phyloP scores from a whole-genome alignment of 176 grass and related monocot genomes.

The Melocanna baccifera region DNA sequence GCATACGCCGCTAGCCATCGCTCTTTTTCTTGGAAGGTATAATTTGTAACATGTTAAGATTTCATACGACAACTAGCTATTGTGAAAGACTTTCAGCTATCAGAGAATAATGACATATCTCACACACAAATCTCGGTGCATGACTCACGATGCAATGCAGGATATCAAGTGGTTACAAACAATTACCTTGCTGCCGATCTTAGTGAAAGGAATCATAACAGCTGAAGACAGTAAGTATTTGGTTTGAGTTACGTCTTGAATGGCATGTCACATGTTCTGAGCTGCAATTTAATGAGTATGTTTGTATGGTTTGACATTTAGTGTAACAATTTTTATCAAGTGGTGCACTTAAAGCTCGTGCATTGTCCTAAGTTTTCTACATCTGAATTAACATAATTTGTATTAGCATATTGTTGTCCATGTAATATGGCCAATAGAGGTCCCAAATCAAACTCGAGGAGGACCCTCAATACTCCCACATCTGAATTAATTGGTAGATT shows the following conservation, averaged over 20 bases:
- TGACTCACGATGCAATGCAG: conserved; percentile 26
- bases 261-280: background rate
- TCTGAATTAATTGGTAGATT: too few species aligned
- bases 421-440: too few species aligned
- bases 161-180: conserved; percentile 88
- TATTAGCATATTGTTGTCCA: too few species aligned
- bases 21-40: too few species aligned
- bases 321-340: too few species aligned
- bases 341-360: too few species aligned
- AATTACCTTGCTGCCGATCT: conserved; percentile 72
- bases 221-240: conserved; percentile 50
- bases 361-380: too few species aligned
- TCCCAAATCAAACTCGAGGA: too few species aligned
- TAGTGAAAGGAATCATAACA: conserved; percentile 87
- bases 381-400: too few species aligned
- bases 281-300: background rate
- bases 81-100: background rate
- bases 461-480: too few species aligned
- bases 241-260: background rate
- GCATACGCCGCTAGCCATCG: too few species aligned
- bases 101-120: background rate
- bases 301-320: too few species aligned
- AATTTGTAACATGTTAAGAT: background rate
- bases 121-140: background rate
- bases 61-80: background rate